Evolutionary conservation across 441 rosid species (phyloP).

Genomic region (Lepidium campestre): DNA sequence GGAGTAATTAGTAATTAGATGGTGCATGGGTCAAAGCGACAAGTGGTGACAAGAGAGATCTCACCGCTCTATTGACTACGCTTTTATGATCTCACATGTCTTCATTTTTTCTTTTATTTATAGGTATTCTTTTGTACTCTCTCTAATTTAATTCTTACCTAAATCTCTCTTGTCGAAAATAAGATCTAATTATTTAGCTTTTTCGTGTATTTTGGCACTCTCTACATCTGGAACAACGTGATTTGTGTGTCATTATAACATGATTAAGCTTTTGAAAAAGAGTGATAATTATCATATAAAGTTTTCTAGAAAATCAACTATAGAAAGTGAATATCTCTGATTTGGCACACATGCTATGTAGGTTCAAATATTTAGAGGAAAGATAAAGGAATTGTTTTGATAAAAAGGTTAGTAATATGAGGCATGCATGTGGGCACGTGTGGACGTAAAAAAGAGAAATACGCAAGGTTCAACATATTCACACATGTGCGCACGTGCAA

Average conservation of each 20-base stretch:
- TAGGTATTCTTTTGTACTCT: constrained; percentile 8
- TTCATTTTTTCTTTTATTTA: constrained; percentile 13
- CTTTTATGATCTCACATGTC: constrained; percentile 48
- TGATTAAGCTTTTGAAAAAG: constrained; percentile 12
- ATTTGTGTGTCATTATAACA: constrained; percentile 9
- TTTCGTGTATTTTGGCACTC: constrained; percentile 4
- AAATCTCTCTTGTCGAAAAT: constrained; percentile 1
- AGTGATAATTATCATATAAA: not conserved
- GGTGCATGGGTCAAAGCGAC: constrained; percentile 30
- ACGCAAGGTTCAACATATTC: constrained; percentile 57
- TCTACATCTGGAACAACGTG: not conserved
- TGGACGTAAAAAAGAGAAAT: constrained; percentile 34
- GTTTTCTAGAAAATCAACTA: not conserved
- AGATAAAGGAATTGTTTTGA: not conserved
- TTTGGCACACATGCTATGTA: constrained; percentile 14
- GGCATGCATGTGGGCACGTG: constrained; percentile 84
- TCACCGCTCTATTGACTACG: constrained; percentile 37
- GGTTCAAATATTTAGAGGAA: not conserved
- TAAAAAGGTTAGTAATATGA: constrained; percentile 6
- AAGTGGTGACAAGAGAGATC: constrained; percentile 27
- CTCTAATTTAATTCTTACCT: constrained; percentile 10
- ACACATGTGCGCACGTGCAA: constrained; percentile 85
- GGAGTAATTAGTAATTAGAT: constrained; percentile 12
- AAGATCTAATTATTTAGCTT: not conserved
- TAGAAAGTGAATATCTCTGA: constrained; percentile 4